Evolutionary conservation across 176 grass and related monocot genomes (phyloP).

Genomic region (Chloris gayana): DNA sequence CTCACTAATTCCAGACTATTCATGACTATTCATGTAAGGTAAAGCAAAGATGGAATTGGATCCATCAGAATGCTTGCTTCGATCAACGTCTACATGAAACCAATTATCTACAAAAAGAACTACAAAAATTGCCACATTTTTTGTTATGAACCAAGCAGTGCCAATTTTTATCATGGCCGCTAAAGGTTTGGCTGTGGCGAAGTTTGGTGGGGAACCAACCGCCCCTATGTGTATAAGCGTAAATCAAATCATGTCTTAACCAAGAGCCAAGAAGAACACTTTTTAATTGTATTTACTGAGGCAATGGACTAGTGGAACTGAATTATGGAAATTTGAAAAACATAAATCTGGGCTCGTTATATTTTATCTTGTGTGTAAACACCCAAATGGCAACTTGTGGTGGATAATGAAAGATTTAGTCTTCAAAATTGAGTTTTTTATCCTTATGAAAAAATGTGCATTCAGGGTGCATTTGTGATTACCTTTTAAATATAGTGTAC

Average conservation of each 20-base stretch:
- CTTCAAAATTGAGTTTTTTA: neutral
- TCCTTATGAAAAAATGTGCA: neutral
- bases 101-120: neutral
- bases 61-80: neutral
- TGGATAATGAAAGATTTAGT: neutral
- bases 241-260: neutral
- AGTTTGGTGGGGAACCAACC: too few species aligned
- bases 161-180: too few species aligned
- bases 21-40: neutral
- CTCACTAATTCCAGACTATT: neutral
- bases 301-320: neutral
- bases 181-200: too few species aligned
- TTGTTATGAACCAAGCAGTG: too few species aligned
- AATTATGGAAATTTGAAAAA: neutral
- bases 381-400: neutral
- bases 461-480: neutral
- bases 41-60: neutral
- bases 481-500: neutral
- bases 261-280: neutral
- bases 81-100: neutral
- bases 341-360: neutral
- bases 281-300: neutral
- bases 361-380: neutral
- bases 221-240: neutral
- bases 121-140: too few species aligned